Percentiles rank a stretch among this genome's conserved stretches.
Conservation (phyloP, 371 early-diverging fungal genomes). For the Lichtheimia corymbifera region DNA sequence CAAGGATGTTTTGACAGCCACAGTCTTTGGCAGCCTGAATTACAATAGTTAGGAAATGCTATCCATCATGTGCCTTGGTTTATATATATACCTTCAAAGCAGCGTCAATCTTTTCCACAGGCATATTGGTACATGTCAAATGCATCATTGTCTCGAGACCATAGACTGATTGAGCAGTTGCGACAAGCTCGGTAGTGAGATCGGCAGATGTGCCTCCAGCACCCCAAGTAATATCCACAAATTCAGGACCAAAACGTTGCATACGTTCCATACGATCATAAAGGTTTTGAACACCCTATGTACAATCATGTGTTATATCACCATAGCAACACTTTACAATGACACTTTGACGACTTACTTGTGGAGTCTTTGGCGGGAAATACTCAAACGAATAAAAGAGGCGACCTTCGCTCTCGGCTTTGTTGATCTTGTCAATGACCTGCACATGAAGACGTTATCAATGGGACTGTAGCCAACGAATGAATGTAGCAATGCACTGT, state of each 20-base stretch:
- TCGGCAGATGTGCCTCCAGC: conserved; percentile 93
- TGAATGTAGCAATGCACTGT: too few species aligned
- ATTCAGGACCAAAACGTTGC: conserved; percentile 91
- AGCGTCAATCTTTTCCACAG: conserved; percentile 79
- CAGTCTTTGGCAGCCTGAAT: conserved; percentile 81
- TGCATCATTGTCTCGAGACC: conserved; percentile 97
- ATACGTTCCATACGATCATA: conserved; percentile 87
- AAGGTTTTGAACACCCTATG: conserved; percentile 71
- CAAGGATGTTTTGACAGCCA: conserved; percentile 95
- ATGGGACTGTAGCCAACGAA: too few species aligned
- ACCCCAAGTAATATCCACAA: conserved; percentile 96
- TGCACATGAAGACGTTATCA: conserved; percentile 16
- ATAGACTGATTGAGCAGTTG: conserved; percentile 89
- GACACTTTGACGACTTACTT: conserved; percentile 36
- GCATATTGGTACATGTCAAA: conserved; percentile 96
- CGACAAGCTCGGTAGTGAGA: conserved; percentile 83
- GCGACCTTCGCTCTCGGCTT: conserved; percentile 70
- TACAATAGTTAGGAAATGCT: background rate
- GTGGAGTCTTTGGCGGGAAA: conserved; percentile 95
- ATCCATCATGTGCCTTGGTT: too few species aligned
- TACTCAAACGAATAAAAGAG: conserved; percentile 92
- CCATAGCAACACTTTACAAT: background rate
- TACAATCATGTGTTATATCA: conserved; percentile 1
- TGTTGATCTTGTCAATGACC: conserved; percentile 73
- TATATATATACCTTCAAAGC: conserved; percentile 65